Evolutionary conservation across 345 rosid genomes (phyloP).

Genomic region (Sonneratia caseolaris): DNA sequence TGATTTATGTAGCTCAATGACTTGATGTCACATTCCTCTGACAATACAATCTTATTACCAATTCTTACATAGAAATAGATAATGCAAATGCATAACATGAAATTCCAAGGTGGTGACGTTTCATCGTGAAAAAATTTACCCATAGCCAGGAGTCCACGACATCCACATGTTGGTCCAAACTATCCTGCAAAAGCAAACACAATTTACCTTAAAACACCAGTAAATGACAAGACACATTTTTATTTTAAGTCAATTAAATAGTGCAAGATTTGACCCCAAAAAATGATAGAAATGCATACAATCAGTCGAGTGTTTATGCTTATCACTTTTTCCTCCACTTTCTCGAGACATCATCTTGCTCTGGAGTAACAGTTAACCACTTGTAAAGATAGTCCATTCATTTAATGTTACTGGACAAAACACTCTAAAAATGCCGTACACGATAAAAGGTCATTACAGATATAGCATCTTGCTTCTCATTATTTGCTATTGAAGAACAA

Average conservation of each 20-base stretch:
- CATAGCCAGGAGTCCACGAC: constrained; percentile 72
- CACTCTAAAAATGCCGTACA: neutral
- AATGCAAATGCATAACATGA: neutral
- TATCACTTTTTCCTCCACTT: constrained; percentile 70
- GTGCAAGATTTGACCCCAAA: neutral
- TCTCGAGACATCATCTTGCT: constrained; percentile 95
- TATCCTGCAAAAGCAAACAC: constrained; percentile 48
- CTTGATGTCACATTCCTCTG: no score
- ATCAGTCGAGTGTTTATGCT: constrained; percentile 83
- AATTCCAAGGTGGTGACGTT: neutral
- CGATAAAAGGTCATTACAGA: neutral
- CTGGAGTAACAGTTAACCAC: constrained; percentile 28
- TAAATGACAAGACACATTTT: neutral
- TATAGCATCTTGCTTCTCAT: constrained; percentile 58
- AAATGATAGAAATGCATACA: constrained; percentile 28
- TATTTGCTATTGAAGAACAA: constrained; percentile 77
- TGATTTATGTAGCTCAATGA: constrained; percentile 1
- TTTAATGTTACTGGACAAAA: neutral
- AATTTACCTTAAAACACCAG: neutral
- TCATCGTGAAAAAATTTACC: constrained; percentile 34
- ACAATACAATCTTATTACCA: neutral
- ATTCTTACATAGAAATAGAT: neutral
- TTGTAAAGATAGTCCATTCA: neutral
- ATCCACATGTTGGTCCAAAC: constrained; percentile 80
- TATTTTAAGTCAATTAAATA: neutral